Base-by-base conservation (phyloP, 2,329 filamentous ascomycete species). In the Thelonectria olida region DNA sequence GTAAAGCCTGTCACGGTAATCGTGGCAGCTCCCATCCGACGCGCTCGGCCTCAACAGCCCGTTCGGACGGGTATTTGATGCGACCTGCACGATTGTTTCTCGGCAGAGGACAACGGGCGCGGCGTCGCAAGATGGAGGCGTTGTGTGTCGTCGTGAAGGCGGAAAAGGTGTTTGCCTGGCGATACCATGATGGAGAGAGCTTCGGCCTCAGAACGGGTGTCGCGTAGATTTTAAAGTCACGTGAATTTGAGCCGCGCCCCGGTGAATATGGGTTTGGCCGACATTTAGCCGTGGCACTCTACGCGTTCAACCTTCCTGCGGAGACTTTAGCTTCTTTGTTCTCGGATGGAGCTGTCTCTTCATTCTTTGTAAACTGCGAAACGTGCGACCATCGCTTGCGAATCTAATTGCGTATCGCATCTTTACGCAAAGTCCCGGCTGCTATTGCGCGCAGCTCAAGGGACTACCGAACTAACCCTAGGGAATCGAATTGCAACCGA, bases 1-100 rank as follows among this genome's bases (percentile, higher is more conserved):
- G 76, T 74, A 75, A 77, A 80, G 83, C 84, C 82, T 79, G 79
- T 79, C 77, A 79, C 77, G 74, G 76, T 74, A 69, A 72, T 75
- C 73, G 76, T 74, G 74, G 74, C 73, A 74, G 76, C 76, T 78
- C 80, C 78, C 82, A 84, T 84, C 75, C 80, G 80, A 78, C 73
- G 73, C 73, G 72, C 70, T 66, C 28, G 64, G 64, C 59, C 58
- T 64, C 34, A 58, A 44, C 49, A 59, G 63, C 53, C 57, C 64
- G 45, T 59, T 67, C 58, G 67, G 57, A 44, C 59, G 59, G 54
- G 42, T 42, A 59, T 45, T 44, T 23, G 54, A 62, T 56, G 50
- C 27, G 42, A 44, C 60, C 51, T 34, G 25, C 47, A 47, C 53
- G 54, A 60, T 23, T 52, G 45, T 42, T 23, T 36, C 58, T 58